Percentiles rank a stretch among this genome's conserved stretches.
Conservation (phyloP, 768 basidiomycete species). For the Hydnum rufescens region DNA sequence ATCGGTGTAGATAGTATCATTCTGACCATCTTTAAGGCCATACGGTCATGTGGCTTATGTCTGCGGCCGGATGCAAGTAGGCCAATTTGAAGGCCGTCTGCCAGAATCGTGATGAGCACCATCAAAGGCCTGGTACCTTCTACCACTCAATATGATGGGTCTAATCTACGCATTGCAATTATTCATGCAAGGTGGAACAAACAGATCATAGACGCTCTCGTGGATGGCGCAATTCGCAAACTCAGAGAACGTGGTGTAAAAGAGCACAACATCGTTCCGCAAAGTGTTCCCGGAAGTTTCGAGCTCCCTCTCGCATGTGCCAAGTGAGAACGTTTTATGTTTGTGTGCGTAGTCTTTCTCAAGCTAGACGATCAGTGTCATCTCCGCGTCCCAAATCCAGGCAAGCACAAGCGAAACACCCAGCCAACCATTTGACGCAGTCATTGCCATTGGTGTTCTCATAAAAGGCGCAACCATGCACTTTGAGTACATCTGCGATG, state of each 20-base stretch:
- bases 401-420: slow-evolving; percentile 51
- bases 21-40: no score
- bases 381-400: slow-evolving; percentile 72
- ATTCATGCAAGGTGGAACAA: slow-evolving; percentile 96
- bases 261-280: slow-evolving; percentile 72
- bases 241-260: slow-evolving; percentile 75
- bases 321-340: slow-evolving; percentile 28
- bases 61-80: no score
- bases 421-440: slow-evolving; percentile 66
- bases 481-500: slow-evolving; percentile 96
- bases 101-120: no score
- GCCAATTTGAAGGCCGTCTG: no score
- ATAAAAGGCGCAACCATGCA: slow-evolving; percentile 99
- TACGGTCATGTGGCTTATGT: no score
- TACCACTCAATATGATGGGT: slow-evolving; percentile 51
- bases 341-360: neutral
- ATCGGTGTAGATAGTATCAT: no score
- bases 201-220: slow-evolving; percentile 62
- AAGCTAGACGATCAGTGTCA: slow-evolving; percentile 34
- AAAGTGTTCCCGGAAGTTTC: slow-evolving; percentile 87
- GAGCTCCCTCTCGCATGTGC: slow-evolving; percentile 77
- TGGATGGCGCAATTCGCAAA: slow-evolving; percentile 59
- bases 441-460: slow-evolving; percentile 93
- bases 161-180: slow-evolving; percentile 66
- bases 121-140: slow-evolving; percentile 65